Evolutionary conservation across 1,284 basidiomycete genomes (phyloP), one percentile per base, ranked within the genome.

Genomic region (Cystobasidium pallidum): DNA sequence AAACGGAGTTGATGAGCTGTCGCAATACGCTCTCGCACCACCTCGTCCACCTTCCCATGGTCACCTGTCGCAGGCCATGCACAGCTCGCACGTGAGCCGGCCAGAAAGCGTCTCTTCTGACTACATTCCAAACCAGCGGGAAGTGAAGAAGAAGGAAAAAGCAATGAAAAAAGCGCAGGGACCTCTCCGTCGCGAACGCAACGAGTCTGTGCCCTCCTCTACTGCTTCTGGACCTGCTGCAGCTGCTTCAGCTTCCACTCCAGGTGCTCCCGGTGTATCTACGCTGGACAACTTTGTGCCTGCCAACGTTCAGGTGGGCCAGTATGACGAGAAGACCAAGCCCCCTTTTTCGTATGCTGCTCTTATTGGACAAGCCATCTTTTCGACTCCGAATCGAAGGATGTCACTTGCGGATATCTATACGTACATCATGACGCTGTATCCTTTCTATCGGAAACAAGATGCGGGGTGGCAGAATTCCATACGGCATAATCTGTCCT

Each of bases 381-480:
- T 73, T 15, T 41, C 34, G 3, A 63, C 66, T 0, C 66, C 73
- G 10, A 39, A 43, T 19, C 47, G 66, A 28, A 75, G 75, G 59
- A 45, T 77, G 26, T 76, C 77, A n/a, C 61, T 78, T 28, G 55
- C 67, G 30, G 75, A 73, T 17, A 75, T 79, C 26, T 78, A 75
- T 67, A 75, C 75, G 19, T 79, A 73, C 65, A 75, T 79, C 55
- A 71, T 62, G 47, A 45, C 49, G 39, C 55, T 70, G 41, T 79
- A 77, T 74, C 78, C 77, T 6, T 78, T 74, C 70, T 79, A 78
- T 59, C 57, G 51, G 43, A 74, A 75, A 15, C 67, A 75, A 79
- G 87, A 89, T 71, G 84, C 84, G 13, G 90, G 90, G 49, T 95
- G 93, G 93, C 91, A 95, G 88, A 93, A 91, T 78, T 94, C 93